Evolutionary conservation across 257 asterid genomes (phyloP).

Genomic region (Nicotiana knightiana): DNA sequence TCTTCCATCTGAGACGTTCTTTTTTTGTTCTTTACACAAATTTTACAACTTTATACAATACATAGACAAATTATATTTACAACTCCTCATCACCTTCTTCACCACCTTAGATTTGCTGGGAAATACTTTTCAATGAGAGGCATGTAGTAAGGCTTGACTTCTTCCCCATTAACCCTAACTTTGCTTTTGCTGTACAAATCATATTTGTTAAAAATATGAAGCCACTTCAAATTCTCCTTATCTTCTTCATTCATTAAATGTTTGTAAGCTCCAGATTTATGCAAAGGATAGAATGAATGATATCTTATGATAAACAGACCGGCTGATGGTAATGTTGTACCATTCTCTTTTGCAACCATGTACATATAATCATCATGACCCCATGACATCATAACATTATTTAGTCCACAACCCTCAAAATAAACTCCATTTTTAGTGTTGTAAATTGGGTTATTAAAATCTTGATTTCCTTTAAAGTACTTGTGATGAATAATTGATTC

Average conservation of each 20-base stretch:
- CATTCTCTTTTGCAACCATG: conserved; percentile 43
- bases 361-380: conserved; percentile 43
- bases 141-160: conserved; percentile 7
- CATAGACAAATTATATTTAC: not conserved
- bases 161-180: conserved; percentile 25
- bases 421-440: conserved; percentile 24
- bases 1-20: no score
- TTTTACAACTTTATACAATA: not conserved
- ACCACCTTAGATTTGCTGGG: conserved; percentile 2
- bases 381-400: conserved; percentile 35
- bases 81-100: not conserved
- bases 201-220: conserved; percentile 22
- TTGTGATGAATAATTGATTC: conserved; percentile 34
- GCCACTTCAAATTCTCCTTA: conserved; percentile 20
- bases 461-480: conserved; percentile 32
- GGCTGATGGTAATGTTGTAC: conserved; percentile 48
- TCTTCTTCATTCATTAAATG: conserved; percentile 18
- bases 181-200: conserved; percentile 39
- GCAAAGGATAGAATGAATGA: conserved; percentile 47
- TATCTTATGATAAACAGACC: conserved; percentile 52
- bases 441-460: conserved; percentile 18
- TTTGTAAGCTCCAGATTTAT: conserved; percentile 9
- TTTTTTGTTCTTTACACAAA: not conserved
- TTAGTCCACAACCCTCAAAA: conserved; percentile 20
- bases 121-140: not conserved